Evolutionary conservation across 1,284 basidiomycete genomes (phyloP).

Genomic region (Bondarzewia mesenterica): DNA sequence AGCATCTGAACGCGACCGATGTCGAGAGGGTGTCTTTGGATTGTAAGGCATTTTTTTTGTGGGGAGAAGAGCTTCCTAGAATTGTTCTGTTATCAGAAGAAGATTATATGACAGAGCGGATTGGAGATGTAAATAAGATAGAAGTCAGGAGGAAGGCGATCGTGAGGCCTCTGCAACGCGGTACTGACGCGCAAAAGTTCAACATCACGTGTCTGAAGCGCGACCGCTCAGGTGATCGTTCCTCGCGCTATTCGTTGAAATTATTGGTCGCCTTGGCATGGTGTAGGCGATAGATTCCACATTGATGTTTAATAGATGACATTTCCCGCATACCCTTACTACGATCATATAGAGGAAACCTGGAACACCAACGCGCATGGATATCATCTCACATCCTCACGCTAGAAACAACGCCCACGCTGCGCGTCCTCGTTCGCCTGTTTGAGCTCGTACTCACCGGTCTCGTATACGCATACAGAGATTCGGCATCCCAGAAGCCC

Average conservation of each 20-base stretch:
- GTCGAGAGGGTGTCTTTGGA: conserved; percentile 58
- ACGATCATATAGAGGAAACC: no score
- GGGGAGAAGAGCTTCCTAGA: background rate
- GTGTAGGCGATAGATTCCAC: no score
- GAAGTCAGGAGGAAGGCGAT: background rate
- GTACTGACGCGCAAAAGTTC: conserved; percentile 2
- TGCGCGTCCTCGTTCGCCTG: conserved; percentile 7
- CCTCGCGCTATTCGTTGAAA: background rate
- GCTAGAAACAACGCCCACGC: conserved; percentile 7
- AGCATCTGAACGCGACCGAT: conserved; percentile 58
- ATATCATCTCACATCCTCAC: no score
- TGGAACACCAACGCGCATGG: no score
- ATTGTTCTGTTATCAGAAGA: no score
- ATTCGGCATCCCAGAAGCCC: conserved; percentile 11
- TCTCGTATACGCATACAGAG: conserved; percentile 7
- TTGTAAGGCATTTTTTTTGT: conserved; percentile 26
- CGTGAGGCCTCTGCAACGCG: no score
- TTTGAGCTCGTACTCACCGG: conserved; percentile 6
- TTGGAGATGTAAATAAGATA: background rate
- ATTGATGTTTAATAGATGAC: no score
- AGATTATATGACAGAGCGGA: background rate
- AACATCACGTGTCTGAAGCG: conserved; percentile 9
- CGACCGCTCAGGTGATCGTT: background rate
- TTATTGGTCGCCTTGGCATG: no score
- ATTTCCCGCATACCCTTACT: no score